Evolutionary conservation across 306 rosid genomes (phyloP), one percentile per base, ranked within the genome.

Genomic region (Prinsepia uniflora): DNA sequence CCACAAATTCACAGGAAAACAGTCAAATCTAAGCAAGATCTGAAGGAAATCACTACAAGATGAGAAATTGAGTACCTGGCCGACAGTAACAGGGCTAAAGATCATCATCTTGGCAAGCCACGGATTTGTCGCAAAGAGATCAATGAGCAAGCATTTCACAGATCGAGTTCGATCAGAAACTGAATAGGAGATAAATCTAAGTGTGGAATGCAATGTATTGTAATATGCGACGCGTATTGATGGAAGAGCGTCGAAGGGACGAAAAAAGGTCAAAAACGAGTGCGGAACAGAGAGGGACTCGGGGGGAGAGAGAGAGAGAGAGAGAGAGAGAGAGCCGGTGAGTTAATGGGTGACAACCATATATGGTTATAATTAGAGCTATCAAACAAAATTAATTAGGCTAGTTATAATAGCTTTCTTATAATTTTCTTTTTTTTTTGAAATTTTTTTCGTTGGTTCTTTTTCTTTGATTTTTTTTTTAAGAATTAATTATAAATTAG

Each of bases 11-110:
- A 15, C 17, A 70, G 71, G 63, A 49, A 63, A 15, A 40, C 14
- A 49, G 14, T n/a, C 24, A 18, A 68, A 68, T 68, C 62, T 10
- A 65, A 17, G 82, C 72, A 68, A 71, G 85, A 88, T 84, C 90
- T 73, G 68, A 46, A 58, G 14, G 11, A 30, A 10, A 70, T 49
- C 42, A 22, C 52, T 17, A 61, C 39, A 63, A 39, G 65, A 56
- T 64, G 42, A 68, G 24, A 15, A 9, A 4, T 39, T 8, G 80
- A 72, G 78, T 71, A 90, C 98, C 98, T 93, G 98, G 47, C 89
- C 96, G 75, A 87, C 90, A 78, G 97, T 86, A 10, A 93, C 74
- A 15, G 92, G 90, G 73, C 88, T 72, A 34, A 75, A 67, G 75
- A 86, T 79, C 66, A 72, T 72, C 96, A 93, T 93, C 72, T 55